Conservation (phyloP, 2,329 filamentous ascomycete genomes). For the Phaeoacremonium minimum region DNA sequence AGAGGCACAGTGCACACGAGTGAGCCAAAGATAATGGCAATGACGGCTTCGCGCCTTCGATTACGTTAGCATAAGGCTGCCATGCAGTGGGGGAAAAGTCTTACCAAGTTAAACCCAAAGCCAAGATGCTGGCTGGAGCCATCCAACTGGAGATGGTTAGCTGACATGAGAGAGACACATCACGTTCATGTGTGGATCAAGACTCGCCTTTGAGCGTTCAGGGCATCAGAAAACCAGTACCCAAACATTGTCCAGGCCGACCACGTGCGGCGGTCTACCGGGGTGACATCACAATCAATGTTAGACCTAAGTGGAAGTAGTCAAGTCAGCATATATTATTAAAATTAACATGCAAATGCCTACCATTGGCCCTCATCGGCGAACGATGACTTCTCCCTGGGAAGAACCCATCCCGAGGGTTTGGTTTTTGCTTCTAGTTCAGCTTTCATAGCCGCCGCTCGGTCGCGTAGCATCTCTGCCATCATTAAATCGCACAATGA, state of each 20-base stretch:
- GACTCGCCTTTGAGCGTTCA: slow-evolving; percentile 38
- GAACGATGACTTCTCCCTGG: slow-evolving; percentile 30
- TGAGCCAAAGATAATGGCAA: slow-evolving; percentile 17
- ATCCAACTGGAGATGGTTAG: too few relatives aligned
- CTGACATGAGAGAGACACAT: too few relatives aligned
- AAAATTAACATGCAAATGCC: too few relatives aligned
- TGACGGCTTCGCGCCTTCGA: slow-evolving; percentile 16
- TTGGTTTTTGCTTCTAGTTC: slow-evolving; percentile 25
- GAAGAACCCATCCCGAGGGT: slow-evolving; percentile 32
- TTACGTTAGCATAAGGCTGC: too few relatives aligned
- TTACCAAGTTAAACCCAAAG: slow-evolving; percentile 35
- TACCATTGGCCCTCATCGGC: slow-evolving; percentile 29
- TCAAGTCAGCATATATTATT: too few relatives aligned
- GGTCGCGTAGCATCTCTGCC: too few relatives aligned
- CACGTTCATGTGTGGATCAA: too few relatives aligned
- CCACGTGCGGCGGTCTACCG: slow-evolving; percentile 9
- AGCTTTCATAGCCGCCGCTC: slow-evolving; percentile 21
- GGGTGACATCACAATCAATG: background rate
- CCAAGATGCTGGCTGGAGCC: slow-evolving; percentile 39
- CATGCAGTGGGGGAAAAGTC: slow-evolving; percentile 4
- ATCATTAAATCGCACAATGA: too few relatives aligned
- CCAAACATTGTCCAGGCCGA: slow-evolving; percentile 8
- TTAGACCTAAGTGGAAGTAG: too few relatives aligned
- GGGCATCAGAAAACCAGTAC: slow-evolving; percentile 12
- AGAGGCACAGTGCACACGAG: slow-evolving; percentile 16